Base-by-base conservation (phyloP, 768 basidiomycete species). In the Boletus edulis region DNA sequence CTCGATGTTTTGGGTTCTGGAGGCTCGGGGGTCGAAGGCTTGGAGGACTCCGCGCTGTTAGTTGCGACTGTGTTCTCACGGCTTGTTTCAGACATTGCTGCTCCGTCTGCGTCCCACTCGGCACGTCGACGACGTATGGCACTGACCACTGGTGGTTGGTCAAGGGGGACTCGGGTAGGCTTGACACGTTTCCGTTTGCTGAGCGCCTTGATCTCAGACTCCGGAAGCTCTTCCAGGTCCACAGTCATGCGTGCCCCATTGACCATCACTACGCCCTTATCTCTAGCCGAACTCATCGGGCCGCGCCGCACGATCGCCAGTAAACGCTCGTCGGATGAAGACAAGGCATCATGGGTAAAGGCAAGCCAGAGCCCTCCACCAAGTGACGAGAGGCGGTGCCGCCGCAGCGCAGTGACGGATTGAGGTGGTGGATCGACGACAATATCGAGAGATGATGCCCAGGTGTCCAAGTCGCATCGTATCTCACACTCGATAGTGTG, bases 311-410 rank as follows among this genome's bases (percentile, higher is more conserved):
- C 85, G 55, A 94, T 85, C 13, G 81, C 80, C 46, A 86, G 73
- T 0, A 95, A 74, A 46, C 87, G 81, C 51, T 95, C 94, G 39
- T 91, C 86, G 20, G 85, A 83, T 7, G 87, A 79, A 59, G 85
- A 83, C n/a, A 86, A 70, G 2, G 84, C 83, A 58, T 96, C 91
- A 62, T 98, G 95, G 5, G 84, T 88, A 62, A 98, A 77, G 0
- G 93, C 94, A 27, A 99, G 71, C 97, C 97, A 99, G 18, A 97
- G 72, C 0, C 97, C 97, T 15, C 96, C 95, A 3, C 96, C 96
- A 34, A 88, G 86, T 4, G 80, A 75, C 2, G 93, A 93, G 6
- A 98, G 77, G 7, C 88, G 82, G 72, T 98, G 96, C 31, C 97
- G 82, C 9, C 89, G 83, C 10, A 99, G 78, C 56, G 88, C 92